phyloP scores from a whole-genome alignment of 2,329 filamentous ascomycete genomes.

The Dothiorella sarmentorum region DNA sequence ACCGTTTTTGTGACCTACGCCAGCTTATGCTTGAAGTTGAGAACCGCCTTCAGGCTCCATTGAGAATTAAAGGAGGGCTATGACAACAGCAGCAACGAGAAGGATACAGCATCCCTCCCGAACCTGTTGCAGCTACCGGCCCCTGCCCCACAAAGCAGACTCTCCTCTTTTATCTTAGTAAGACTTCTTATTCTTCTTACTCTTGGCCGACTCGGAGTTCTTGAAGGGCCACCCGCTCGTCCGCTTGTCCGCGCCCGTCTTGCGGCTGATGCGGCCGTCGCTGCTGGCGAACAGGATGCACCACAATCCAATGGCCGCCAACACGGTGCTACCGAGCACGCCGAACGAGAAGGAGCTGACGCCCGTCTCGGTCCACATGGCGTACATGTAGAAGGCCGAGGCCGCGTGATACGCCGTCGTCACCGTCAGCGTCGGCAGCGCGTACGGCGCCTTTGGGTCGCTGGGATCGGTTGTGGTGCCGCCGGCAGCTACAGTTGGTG shows the following conservation, averaged over 20 bases:
- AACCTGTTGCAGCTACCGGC: too few relatives aligned
- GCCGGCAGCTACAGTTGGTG: conserved; percentile 19
- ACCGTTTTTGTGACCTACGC: background rate
- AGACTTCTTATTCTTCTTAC: conserved; percentile 35
- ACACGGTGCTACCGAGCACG: conserved; percentile 52
- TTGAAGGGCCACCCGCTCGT: conserved; percentile 64
- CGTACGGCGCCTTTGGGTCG: conserved; percentile 45
- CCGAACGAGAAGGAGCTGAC: conserved; percentile 61
- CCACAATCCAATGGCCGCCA: conserved; percentile 65
- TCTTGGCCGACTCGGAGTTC: conserved; percentile 56
- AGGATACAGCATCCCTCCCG: background rate
- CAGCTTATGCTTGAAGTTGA: background rate
- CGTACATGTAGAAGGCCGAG: conserved; percentile 63
- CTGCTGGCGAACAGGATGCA: conserved; percentile 57
- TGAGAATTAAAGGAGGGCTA: too few relatives aligned
- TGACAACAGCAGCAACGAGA: too few relatives aligned
- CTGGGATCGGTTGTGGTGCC: conserved; percentile 35
- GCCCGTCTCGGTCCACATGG: conserved; percentile 56
- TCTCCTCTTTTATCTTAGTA: too few relatives aligned
- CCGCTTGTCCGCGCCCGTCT: conserved; percentile 65
- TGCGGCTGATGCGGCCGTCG: conserved; percentile 56
- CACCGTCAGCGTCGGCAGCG: conserved; percentile 62
- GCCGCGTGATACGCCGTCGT: conserved; percentile 64
- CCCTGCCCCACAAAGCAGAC: too few relatives aligned
- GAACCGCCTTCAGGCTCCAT: too few relatives aligned